Evolutionary conservation across 371 early-diverging fungal species (phyloP), one percentile per base, ranked within the genome.

Genomic region (Gilbertella persicaria): DNA sequence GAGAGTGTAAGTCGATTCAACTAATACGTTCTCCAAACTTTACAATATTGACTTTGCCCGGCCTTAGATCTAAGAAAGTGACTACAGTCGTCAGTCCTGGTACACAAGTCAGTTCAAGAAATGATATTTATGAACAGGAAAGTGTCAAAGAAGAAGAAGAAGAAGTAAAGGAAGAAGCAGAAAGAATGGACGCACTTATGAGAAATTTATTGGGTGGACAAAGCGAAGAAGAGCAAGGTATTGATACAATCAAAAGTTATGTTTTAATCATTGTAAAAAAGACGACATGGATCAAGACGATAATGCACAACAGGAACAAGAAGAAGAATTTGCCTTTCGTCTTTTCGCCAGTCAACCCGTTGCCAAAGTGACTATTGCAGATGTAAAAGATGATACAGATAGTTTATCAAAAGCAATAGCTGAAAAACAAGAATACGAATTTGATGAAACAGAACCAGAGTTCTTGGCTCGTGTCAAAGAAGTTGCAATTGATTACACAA

Each of bases 381-480:
- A 64, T 21, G 51, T 46, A 23, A 38, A 25, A 4, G 64, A 67
- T 19, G 51, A 60, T 25, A 45, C 59, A 6, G 62, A 58, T 37
- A 54, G 63, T 21, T 42, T 50, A 35, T 46, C 69, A 19, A 56
- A 62, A 26, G 46, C 44, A 30, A 56, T 68, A n/a, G 57, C 64
- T 12, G 55, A 58, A 19, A 64, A 67, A 39, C 71, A 64, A 50
- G 43, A 49, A 0, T 58, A 65, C 13, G 75, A 75, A 21, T 65
- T 67, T 46, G 73, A 77, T 21, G 73, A 77, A 50, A 62, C 42
- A n/a, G 69, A 71, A 41, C 67, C 71, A 12, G 71, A 62, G 1
- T 69, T 73, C 41, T 19, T 51, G 21, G 55, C 65, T 16, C 59
- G 44, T n/a, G 37, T 73, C 7, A 29, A 46, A 2, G 60, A 62